Percentiles rank a stretch among this genome's conserved stretches.
Conservation (phyloP, 202 grass and related monocot genomes). For the Digitaria exilis region DNA sequence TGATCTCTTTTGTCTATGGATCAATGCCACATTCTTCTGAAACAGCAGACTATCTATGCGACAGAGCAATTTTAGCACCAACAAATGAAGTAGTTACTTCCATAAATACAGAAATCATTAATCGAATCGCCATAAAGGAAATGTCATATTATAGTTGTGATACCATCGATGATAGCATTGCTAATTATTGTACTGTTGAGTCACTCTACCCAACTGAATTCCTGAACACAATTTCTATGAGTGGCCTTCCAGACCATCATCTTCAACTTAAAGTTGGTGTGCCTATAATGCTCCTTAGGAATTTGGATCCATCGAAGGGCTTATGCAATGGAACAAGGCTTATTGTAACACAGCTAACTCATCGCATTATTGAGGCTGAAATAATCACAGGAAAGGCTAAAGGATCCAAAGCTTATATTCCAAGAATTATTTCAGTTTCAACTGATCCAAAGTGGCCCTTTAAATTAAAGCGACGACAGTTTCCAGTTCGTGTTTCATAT, state of each 20-base stretch:
- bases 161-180: background rate
- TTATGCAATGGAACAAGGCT: conserved; percentile 34
- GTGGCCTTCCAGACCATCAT: no score
- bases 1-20: no score
- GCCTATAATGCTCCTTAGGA: background rate
- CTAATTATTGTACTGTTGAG: background rate
- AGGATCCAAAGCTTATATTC: no score
- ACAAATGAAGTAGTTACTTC: background rate
- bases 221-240: background rate
- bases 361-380: no score
- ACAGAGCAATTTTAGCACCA: background rate
- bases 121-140: no score
- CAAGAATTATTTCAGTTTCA: background rate
- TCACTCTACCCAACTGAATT: conserved; percentile 24
- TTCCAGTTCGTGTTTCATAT: background rate
- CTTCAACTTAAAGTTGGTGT: no score
- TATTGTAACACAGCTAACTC: background rate
- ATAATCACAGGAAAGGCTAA: no score
- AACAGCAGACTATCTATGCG: conserved; percentile 7
- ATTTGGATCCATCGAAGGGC: conserved; percentile 20
- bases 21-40: no score
- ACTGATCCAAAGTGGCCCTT: background rate
- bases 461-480: background rate
- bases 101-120: no score
- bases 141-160: conserved; percentile 4